A percentile compares a stretch with the other conserved stretches of the same genome.
These are phyloP conservation scores for Zygosaccharomyces sapae DNA, from an alignment of 1,139 yeast genomes.

Conservation along the genomic window DNA sequence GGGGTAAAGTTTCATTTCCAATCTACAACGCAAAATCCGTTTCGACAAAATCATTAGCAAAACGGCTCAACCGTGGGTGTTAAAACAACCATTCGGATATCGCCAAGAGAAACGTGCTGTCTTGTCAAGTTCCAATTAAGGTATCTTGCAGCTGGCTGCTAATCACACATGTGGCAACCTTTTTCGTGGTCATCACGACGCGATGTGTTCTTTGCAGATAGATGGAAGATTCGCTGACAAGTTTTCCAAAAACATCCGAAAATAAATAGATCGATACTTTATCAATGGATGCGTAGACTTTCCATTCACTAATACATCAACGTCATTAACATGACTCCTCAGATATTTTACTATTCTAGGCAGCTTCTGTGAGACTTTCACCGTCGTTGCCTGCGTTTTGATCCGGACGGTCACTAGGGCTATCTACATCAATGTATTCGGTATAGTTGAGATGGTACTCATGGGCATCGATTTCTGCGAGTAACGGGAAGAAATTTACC, in stretches of 20 bases:
- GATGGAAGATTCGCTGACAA: background rate
- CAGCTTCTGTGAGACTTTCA: background rate
- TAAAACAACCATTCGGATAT: background rate
- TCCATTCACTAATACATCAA: too few relatives aligned
- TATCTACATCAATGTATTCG: slow-evolving; percentile 10
- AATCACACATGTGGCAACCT: background rate
- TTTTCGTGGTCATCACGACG: background rate
- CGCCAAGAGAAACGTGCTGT: background rate
- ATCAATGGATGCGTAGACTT: too few relatives aligned
- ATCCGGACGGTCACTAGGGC: background rate
- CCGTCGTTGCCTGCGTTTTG: background rate
- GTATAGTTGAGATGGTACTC: slow-evolving; percentile 37
- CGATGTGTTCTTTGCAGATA: background rate
- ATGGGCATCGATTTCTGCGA: slow-evolving; percentile 55
- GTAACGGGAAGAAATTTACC: slow-evolving; percentile 53
- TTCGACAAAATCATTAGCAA: background rate
- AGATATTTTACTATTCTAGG: background rate
- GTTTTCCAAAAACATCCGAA: background rate
- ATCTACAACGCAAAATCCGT: background rate
- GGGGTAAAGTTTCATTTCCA: background rate
- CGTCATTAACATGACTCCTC: background rate
- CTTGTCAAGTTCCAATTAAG: background rate
- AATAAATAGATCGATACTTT: background rate
- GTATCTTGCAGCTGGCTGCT: background rate
- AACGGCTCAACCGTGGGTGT: background rate